Evolutionary conservation across 2,329 filamentous ascomycete species (phyloP).

Genomic region (Aaosphaeria arxii): DNA sequence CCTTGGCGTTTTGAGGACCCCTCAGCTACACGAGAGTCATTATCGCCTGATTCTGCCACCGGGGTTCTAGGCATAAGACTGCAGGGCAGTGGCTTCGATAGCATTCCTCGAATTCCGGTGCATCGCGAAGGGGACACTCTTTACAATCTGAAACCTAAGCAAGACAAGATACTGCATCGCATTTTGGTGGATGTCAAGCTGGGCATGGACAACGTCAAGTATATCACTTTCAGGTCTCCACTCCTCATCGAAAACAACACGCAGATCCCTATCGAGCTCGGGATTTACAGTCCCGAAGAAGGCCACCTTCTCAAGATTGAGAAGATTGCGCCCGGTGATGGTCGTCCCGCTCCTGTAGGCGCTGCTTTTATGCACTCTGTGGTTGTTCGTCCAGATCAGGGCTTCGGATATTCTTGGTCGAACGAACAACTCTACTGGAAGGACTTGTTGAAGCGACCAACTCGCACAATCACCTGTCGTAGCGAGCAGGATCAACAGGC

Average conservation of each 20-base stretch:
- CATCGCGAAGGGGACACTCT: slow-evolving; percentile 92
- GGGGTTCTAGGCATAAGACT: slow-evolving; percentile 79
- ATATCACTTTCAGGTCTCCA: slow-evolving; percentile 91
- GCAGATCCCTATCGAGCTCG: slow-evolving; percentile 91
- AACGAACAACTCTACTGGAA: slow-evolving; percentile 88
- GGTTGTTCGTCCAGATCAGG: slow-evolving; percentile 85
- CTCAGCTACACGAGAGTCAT: slow-evolving; percentile 90
- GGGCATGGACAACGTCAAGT: slow-evolving; percentile 95
- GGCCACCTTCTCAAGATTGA: slow-evolving; percentile 95
- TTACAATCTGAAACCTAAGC: slow-evolving; percentile 84
- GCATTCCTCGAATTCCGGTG: slow-evolving; percentile 80
- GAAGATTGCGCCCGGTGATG: slow-evolving; percentile 91
- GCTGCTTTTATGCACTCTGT: slow-evolving; percentile 87
- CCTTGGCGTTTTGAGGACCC: slow-evolving; percentile 98
- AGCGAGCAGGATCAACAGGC: slow-evolving; percentile 75
- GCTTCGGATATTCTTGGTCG: slow-evolving; percentile 96
- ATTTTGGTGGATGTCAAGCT: slow-evolving; percentile 89
- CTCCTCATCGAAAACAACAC: slow-evolving; percentile 93
- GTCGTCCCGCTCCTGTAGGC: slow-evolving; percentile 84
- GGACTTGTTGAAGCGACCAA: slow-evolving; percentile 80
- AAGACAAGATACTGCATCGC: slow-evolving; percentile 80
- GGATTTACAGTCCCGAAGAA: slow-evolving; percentile 82
- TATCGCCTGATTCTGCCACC: slow-evolving; percentile 77
- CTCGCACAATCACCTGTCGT: slow-evolving; percentile 81
- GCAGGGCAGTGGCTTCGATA: slow-evolving; percentile 92